Evolutionary conservation across 73 alveolate genomes (phyloP).

Genomic region (Paramecium octaurelia): DNA sequence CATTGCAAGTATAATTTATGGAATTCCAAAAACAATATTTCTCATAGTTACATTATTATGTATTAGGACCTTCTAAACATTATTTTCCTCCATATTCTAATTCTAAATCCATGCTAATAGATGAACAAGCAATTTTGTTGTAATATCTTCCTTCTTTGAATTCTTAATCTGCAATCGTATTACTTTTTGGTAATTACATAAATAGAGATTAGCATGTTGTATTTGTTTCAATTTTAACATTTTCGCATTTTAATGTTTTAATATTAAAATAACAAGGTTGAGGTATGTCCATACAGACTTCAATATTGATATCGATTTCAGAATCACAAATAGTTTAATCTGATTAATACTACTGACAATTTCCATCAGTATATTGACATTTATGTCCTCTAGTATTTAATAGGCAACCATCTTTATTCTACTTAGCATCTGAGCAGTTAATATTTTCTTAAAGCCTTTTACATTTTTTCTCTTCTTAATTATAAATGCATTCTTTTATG

Average conservation of each 20-base stretch:
- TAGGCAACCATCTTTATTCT: neutral
- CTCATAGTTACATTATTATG: neutral
- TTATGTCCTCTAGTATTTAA: neutral
- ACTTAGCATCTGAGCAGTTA: too few species aligned
- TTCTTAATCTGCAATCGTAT: too few species aligned
- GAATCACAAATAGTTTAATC: neutral
- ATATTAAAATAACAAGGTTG: neutral
- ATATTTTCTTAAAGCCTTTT: too few species aligned
- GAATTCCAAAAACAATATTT: conserved; percentile 26
- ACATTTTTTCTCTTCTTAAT: too few species aligned
- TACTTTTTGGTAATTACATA: too few species aligned
- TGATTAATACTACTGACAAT: neutral
- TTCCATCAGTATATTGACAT: neutral
- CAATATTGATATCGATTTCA: neutral
- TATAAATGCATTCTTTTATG: too few species aligned
- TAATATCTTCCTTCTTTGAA: neutral
- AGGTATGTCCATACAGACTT: neutral
- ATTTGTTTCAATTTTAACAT: too few species aligned
- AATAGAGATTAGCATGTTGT: too few species aligned
- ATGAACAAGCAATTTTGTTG: neutral
- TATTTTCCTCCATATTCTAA: neutral
- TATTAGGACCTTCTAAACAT: neutral
- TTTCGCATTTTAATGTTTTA: neutral
- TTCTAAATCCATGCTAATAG: neutral
- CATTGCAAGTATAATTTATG: neutral